Base-by-base conservation (phyloP, 2,329 filamentous ascomycete genomes). In the Fusarium agapanthi region DNA sequence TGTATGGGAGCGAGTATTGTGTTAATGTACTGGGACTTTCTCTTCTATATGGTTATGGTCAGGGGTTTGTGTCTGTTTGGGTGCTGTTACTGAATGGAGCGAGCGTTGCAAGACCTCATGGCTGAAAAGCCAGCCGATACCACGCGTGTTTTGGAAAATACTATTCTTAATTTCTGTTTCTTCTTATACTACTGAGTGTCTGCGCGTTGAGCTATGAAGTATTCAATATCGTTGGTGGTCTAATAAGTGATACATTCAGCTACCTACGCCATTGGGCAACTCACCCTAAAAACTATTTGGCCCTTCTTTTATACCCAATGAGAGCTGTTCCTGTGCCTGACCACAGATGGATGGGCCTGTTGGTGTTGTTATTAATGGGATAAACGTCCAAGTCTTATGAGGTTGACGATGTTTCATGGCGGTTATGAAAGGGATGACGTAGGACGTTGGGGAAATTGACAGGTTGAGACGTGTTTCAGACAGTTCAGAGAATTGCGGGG, bases 121-220 rank as follows among this genome's bases (percentile, higher is more conserved):
- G 10, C 24, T 53, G 10, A 37, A 28, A 9, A n/a, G 34, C 32
- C 14, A 16, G 24, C 35, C 35, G 34, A 32, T 44, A 34, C 22
- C 28, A 45, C 38, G 5, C 11, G 18, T 44, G 40, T 24, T 56
- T 44, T 53, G 24, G 24, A 34, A 37, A 53, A 53, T 53, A 37
- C 10, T 10, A 53, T 37, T 28, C 8, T 34, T 37, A 16, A 28
- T 53, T n/a, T 37, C 50, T 37, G 5, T 22, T 22, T 26, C 7
- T 9, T 22, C 24, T 53, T 9, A 28, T 0, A n/a, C 3, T 10
- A 13, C 6, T 37, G 14, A 37, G 7, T 2, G 4, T 7, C 0
- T 8, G n/a, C n/a, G 16, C 14, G 30, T 2, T 28, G 13, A 28
- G 2, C n/a, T n/a, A 7, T 13, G 3, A 28, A 35, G 18, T 37